These are phyloP conservation scores for Thielaviopsis punctulata DNA, from an alignment of 2,329 filamentous ascomycete species.

Conservation along the genomic window DNA sequence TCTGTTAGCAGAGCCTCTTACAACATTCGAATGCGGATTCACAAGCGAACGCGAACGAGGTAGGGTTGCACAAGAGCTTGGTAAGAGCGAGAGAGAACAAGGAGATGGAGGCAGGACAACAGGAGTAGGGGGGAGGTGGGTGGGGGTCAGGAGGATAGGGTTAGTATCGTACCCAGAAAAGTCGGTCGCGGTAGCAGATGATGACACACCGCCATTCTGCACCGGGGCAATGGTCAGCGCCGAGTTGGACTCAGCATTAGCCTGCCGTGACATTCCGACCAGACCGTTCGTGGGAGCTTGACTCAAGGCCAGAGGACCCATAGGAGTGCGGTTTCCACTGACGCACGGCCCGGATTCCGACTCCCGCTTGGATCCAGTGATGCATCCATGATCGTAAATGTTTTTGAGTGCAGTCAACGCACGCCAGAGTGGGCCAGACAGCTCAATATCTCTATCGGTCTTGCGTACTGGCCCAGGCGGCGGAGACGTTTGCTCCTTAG, in stretches of 20 bases:
- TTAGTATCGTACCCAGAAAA: conserved; percentile 22
- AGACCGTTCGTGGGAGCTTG: conserved; percentile 13
- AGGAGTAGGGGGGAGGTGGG: conserved; percentile 1
- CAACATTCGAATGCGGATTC: background rate
- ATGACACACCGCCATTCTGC: conserved; percentile 34
- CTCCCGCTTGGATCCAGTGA: conserved; percentile 36
- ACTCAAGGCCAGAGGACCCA: conserved; percentile 16
- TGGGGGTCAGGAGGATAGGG: background rate
- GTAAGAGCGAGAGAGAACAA: background rate
- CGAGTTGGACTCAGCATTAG: conserved; percentile 42
- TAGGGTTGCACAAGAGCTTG: background rate
- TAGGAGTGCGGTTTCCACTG: conserved; percentile 29
- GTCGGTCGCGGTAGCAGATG: conserved; percentile 21
- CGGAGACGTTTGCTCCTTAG: conserved; percentile 40
- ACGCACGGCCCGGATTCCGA: conserved; percentile 27
- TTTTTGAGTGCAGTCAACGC: conserved; percentile 44
- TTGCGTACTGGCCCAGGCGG: conserved; percentile 31
- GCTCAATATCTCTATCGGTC: conserved; percentile 42
- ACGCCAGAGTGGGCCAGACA: conserved; percentile 43
- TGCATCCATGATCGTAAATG: conserved; percentile 47
- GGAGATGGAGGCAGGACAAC: background rate
- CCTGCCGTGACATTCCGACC: conserved; percentile 14
- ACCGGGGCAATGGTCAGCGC: conserved; percentile 48
- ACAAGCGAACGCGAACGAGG: background rate
- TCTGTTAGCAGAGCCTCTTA: conserved; percentile 10